Conservation (phyloP, 2,329 filamentous ascomycete genomes). For the Pseudopyricularia cyperi region DNA sequence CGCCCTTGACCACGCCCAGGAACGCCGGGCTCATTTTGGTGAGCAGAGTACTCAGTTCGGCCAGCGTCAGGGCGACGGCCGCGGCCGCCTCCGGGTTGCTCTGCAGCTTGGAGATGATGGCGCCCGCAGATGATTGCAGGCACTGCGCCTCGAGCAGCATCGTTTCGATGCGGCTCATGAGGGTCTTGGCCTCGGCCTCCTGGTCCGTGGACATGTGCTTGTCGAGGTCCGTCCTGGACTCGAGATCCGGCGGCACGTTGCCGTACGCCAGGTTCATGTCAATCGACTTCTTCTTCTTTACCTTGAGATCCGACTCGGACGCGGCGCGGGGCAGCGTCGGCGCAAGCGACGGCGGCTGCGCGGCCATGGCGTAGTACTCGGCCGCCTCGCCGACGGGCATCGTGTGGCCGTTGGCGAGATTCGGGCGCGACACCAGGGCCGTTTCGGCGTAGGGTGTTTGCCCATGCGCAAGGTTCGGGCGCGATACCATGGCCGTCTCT, state of each 20-base stretch:
- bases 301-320: slow-evolving; percentile 26
- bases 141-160: slow-evolving; percentile 82
- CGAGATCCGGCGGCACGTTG: slow-evolving; percentile 59
- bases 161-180: slow-evolving; percentile 62
- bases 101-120: slow-evolving; percentile 68
- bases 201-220: slow-evolving; percentile 26
- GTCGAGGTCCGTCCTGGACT: slow-evolving; percentile 32
- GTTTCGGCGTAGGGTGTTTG: too few relatives aligned
- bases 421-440: slow-evolving; percentile 21
- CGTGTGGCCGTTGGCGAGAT: slow-evolving; percentile 14
- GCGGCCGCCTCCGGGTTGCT: slow-evolving; percentile 73
- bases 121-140: slow-evolving; percentile 68
- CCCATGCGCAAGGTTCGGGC: too few relatives aligned
- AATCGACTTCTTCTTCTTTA: slow-evolving; percentile 37
- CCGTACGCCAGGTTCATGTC: slow-evolving; percentile 93
- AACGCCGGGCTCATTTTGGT: slow-evolving; percentile 77
- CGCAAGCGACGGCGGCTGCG: background rate
- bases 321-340: background rate
- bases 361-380: background rate
- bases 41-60: slow-evolving; percentile 74
- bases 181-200: slow-evolving; percentile 27
- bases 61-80: slow-evolving; percentile 82
- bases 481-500: slow-evolving; percentile 26
- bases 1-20: slow-evolving; percentile 60
- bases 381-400: slow-evolving; percentile 5